Conservation (phyloP, 352 stramenopile genomes). For the Salisapilia sapeloensis region DNA sequence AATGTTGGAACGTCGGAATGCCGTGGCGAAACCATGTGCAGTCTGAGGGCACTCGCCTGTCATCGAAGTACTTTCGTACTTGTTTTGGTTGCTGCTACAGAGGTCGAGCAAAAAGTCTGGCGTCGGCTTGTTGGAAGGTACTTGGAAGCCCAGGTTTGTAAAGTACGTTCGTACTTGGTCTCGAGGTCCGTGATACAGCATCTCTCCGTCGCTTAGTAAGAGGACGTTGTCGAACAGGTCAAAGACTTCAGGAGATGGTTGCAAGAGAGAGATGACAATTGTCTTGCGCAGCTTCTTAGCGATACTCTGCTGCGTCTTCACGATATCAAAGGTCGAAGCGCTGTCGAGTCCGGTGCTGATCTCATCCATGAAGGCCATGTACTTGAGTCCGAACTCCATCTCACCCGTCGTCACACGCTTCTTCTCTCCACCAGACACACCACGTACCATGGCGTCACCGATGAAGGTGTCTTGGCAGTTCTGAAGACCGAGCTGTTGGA, state of each 20-base stretch:
- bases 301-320: slow-evolving; percentile 22
- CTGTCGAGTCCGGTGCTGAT: slow-evolving; percentile 49
- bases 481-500: slow-evolving; percentile 13
- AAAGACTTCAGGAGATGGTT: slow-evolving; percentile 54
- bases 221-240: slow-evolving; percentile 32
- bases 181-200: slow-evolving; percentile 23
- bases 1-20: slow-evolving; percentile 13
- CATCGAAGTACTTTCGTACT: slow-evolving; percentile 15
- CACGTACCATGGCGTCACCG: slow-evolving; percentile 29
- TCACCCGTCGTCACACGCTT: slow-evolving; percentile 79
- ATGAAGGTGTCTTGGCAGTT: slow-evolving; percentile 33
- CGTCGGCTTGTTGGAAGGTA: slow-evolving; percentile 15
- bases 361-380: slow-evolving; percentile 65
- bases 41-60: slow-evolving; percentile 4
- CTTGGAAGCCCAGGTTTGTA: slow-evolving; percentile 28
- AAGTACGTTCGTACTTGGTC: slow-evolving; percentile 57
- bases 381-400: slow-evolving; percentile 48
- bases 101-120: slow-evolving; percentile 28
- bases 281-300: slow-evolving; percentile 28
- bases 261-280: slow-evolving; percentile 56
- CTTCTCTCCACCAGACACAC: slow-evolving; percentile 73
- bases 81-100: slow-evolving; percentile 18
- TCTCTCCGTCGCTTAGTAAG: slow-evolving; percentile 23
- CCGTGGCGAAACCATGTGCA: slow-evolving; percentile 9
- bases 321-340: slow-evolving; percentile 35